phyloP scores from a whole-genome alignment of 2,329 filamentous ascomycete genomes.

The Monosporascus sp. region DNA sequence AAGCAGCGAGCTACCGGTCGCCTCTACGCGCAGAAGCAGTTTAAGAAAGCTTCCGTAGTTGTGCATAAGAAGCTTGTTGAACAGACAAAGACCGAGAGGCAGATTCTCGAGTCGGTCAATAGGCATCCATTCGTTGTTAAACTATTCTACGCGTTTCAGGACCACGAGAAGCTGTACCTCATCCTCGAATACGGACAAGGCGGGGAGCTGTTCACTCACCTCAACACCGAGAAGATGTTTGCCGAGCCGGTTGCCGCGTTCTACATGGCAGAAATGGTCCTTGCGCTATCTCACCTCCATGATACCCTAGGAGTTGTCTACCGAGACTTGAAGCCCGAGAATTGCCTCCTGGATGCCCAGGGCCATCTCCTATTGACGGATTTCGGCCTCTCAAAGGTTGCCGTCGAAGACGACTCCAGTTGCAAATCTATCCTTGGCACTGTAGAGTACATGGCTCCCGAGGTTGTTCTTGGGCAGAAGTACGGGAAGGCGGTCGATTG shows the following conservation, averaged over 20 bases:
- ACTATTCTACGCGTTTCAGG: constrained; percentile 96
- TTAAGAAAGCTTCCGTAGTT: constrained; percentile 92
- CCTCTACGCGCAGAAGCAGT: constrained; percentile 95
- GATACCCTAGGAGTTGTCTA: constrained; percentile 90
- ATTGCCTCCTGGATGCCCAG: constrained; percentile 85
- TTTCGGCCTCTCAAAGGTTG: constrained; percentile 94
- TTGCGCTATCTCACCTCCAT: constrained; percentile 90
- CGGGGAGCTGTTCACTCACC: constrained; percentile 92
- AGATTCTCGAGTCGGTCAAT: constrained; percentile 92
- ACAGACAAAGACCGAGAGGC: constrained; percentile 94
- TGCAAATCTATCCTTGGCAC: constrained; percentile 93
- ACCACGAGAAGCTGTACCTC: constrained; percentile 93
- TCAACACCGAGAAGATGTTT: constrained; percentile 93
- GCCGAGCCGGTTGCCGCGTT: constrained; percentile 83
- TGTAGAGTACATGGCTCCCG: constrained; percentile 98
- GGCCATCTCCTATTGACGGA: constrained; percentile 93
- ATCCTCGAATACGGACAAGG: constrained; percentile 97
- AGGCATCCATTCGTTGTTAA: constrained; percentile 97
- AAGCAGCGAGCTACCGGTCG: constrained; percentile 83
- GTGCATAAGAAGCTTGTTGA: constrained; percentile 95
- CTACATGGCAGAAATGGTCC: constrained; percentile 97
- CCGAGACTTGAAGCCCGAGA: constrained; percentile 95
- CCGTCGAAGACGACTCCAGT: constrained; percentile 60
- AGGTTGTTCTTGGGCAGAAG: constrained; percentile 79
- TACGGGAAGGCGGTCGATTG: constrained; percentile 96